phyloP scores from a whole-genome alignment of 2,329 filamentous ascomycete genomes.

The Fonsecaea multimorphosa region DNA sequence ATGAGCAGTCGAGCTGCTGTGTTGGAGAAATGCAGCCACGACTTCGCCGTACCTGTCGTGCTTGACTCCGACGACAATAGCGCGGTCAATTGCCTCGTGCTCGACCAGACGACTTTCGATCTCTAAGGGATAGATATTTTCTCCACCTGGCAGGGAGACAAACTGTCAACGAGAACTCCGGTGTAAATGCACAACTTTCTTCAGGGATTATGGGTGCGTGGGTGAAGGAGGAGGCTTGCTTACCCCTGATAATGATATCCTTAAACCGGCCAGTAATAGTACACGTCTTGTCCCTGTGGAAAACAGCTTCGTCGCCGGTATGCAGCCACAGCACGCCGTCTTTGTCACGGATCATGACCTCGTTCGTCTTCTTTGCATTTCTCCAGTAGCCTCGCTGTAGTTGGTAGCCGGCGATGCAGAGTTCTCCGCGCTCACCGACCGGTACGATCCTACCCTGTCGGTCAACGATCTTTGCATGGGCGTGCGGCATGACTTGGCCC shows the following conservation, averaged over 20 bases:
- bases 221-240: constrained; percentile 17
- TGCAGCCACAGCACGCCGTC: constrained; percentile 65
- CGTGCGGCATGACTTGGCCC: constrained; percentile 76
- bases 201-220: neutral
- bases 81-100: constrained; percentile 67
- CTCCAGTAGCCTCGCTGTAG: constrained; percentile 67
- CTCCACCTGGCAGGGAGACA: constrained; percentile 62
- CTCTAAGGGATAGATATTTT: constrained; percentile 76
- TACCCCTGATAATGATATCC: constrained; percentile 76
- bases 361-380: constrained; percentile 75
- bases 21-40: constrained; percentile 66
- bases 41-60: constrained; percentile 76
- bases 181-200: neutral
- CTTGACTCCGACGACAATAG: constrained; percentile 72
- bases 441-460: constrained; percentile 69
- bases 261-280: constrained; percentile 77
- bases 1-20: constrained; percentile 38
- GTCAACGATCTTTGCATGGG: constrained; percentile 78
- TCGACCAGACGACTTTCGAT: constrained; percentile 74
- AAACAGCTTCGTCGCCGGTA: constrained; percentile 65
- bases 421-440: constrained; percentile 71
- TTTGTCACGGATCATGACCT: constrained; percentile 71
- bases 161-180: neutral
- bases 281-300: constrained; percentile 68
- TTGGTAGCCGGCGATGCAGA: constrained; percentile 80